Base-by-base conservation (phyloP, 2,329 filamentous ascomycete species). In the Aspergillus ruber region DNA sequence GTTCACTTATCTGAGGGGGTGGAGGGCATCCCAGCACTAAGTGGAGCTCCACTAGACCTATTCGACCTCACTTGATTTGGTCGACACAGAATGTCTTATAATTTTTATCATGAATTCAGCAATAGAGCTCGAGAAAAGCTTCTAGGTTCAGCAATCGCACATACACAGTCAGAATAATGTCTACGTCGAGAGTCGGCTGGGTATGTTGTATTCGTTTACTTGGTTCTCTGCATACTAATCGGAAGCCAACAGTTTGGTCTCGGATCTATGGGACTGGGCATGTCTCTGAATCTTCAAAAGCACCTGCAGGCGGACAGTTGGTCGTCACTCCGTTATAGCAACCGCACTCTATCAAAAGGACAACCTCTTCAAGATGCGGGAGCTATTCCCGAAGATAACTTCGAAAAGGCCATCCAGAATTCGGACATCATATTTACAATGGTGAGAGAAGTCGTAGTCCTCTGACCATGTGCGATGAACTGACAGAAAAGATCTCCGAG, bases 231-330 rank as follows among this genome's bases (percentile, higher is more conserved):
- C 20, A 18, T 35, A 20, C 27, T 44, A 20, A 43, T 17, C 18
- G 9, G 33, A 23, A 2, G 4, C 43, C 29, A 20, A 20, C 1
- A 54, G 51, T 54, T 44, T 48, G 76, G 76, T 3, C 67, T 79
- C 0, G 75, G 76, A 1, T 78, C 74, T 1, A 79, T 79, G 75
- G 76, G 76, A 1, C 60, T 69, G 0, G 63, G 59, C 1, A 79
- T 79, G 76, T 72, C 75, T 1, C 62, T 58, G 6, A 78, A 79
- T 48, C 62, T 79, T 0, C 76, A 78, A 36, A 70, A 63, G 21
- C 60, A 77, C 43, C 50, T 77, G 0, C 48, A 6, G 43, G 45
- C 1, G 1, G 46, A 51, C 0, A 8, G n/a, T 3, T 44, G 55
- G 0, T 52, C 65, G 0, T 47, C 54, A 4, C 56, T 79, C 1